Conservation (phyloP, 225 moss, liverwort and hornwort genomes). For the Pleurozium schreberi region DNA sequence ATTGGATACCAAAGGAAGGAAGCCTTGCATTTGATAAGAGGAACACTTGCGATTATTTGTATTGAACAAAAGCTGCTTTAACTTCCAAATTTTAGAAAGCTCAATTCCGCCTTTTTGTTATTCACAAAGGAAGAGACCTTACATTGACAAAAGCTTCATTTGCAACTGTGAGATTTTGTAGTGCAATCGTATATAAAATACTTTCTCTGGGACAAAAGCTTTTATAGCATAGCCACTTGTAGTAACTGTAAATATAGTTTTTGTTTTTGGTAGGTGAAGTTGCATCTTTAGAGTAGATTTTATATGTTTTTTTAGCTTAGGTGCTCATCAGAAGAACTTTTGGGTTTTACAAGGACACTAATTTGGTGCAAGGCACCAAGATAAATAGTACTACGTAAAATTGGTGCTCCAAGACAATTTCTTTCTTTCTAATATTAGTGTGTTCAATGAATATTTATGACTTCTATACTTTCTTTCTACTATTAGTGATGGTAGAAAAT, state of each 20-base stretch:
- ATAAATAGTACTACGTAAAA: neutral
- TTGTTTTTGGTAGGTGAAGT: neutral
- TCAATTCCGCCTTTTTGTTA: no score
- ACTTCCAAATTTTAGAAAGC: accelerated
- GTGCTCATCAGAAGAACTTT: neutral
- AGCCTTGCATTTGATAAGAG: neutral
- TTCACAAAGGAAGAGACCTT: neutral
- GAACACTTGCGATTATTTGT: accelerated
- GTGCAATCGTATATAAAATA: neutral
- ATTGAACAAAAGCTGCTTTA: neutral
- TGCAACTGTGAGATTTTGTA: neutral
- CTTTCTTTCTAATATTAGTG: neutral
- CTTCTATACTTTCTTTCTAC: no score
- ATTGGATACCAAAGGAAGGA: no score
- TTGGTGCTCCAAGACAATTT: accelerated
- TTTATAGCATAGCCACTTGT: accelerated
- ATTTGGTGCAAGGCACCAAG: no score
- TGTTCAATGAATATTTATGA: no score
- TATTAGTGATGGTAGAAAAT: neutral
- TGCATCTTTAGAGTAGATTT: neutral
- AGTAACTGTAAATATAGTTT: neutral
- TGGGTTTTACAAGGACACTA: neutral
- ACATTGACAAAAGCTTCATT: neutral
- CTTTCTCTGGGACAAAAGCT: no score
- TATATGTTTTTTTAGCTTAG: neutral